Evolutionary conservation across 1,284 basidiomycete species (phyloP).

Genomic region (Melampsora larici-populina): DNA sequence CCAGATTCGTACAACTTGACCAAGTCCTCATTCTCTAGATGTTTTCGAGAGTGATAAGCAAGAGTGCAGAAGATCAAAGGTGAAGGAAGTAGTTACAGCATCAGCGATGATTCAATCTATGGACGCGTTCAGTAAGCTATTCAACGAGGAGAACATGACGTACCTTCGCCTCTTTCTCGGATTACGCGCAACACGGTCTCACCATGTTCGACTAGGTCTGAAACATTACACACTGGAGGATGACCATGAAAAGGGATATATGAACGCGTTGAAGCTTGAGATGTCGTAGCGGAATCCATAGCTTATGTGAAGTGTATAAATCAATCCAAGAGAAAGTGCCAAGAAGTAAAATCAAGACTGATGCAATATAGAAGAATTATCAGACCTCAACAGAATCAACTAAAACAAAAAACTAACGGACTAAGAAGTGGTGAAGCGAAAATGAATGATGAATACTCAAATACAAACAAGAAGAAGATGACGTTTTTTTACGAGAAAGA

Average conservation of each 20-base stretch:
- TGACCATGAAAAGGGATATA: conserved; percentile 1
- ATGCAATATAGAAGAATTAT: no score
- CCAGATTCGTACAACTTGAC: conserved; percentile 22
- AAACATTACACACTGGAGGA: conserved; percentile 18
- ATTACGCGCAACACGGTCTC: conserved; percentile 9
- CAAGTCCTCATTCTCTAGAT: conserved; percentile 12
- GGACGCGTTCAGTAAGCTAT: background rate
- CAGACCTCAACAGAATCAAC: background rate
- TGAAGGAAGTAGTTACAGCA: background rate
- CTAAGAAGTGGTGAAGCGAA: background rate
- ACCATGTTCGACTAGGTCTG: conserved; percentile 15
- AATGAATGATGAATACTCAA: background rate
- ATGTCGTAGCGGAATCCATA: background rate
- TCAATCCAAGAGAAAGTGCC: background rate
- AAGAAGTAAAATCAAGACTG: background rate
- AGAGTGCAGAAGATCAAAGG: background rate
- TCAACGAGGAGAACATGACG: background rate
- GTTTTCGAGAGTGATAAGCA: background rate
- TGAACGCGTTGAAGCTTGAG: background rate
- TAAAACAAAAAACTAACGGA: background rate
- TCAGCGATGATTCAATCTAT: background rate
- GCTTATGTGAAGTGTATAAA: no score
- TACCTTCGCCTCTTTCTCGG: conserved; percentile 18
- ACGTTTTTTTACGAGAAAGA: conserved; percentile 8
- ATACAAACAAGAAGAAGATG: conserved; percentile 4